Evolutionary conservation across 1,284 basidiomycete species (phyloP), one percentile per base, ranked within the genome.

Genomic region (Tremellales sp.): DNA sequence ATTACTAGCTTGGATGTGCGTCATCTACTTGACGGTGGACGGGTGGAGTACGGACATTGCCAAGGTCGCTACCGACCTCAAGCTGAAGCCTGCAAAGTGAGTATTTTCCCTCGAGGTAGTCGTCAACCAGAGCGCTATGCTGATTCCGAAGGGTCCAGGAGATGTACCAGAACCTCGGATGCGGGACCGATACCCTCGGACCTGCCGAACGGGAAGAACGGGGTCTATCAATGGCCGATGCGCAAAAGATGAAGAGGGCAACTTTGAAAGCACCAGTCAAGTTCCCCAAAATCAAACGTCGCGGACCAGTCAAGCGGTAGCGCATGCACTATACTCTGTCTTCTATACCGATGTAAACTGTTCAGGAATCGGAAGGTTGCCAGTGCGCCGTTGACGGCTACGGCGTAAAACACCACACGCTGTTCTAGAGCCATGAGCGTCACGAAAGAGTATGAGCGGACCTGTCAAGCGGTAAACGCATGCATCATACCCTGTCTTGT

Each of bases 401-500:
- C 77, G 7, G 63, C 59, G 68, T 89, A 90, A 25, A 87, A 85
- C 19, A 62, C 70, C n/a, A 82, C 54, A 12, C 87, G 79, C 25
- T 77, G 70, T 7, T 70, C 60, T 15, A 82, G 73, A 0, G 80
- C 71, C 61, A 79, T 83, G 24, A 83, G 61, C 0, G 82, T 85
- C 51, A 90, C 75, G 76, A 89, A 89, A 0, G 87, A 87, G 70
- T 89, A 89, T 17, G 87, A 85, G 71, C n/a, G n/a, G n/a, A n/a
- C n/a, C n/a, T n/a, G n/a, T n/a, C n/a, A n/a, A n/a, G n/a, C n/a
- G n/a, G n/a, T n/a, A n/a, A n/a, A n/a, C n/a, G n/a, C n/a, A n/a
- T n/a, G n/a, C n/a, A n/a, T n/a, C n/a, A n/a, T n/a, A n/a, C n/a
- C n/a, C n/a, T n/a, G n/a, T n/a, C n/a, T n/a, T n/a, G n/a, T n/a